These are phyloP conservation scores for Kodamaea fukazawae DNA, from an alignment of 805 yeast species.

Conservation along the genomic window DNA sequence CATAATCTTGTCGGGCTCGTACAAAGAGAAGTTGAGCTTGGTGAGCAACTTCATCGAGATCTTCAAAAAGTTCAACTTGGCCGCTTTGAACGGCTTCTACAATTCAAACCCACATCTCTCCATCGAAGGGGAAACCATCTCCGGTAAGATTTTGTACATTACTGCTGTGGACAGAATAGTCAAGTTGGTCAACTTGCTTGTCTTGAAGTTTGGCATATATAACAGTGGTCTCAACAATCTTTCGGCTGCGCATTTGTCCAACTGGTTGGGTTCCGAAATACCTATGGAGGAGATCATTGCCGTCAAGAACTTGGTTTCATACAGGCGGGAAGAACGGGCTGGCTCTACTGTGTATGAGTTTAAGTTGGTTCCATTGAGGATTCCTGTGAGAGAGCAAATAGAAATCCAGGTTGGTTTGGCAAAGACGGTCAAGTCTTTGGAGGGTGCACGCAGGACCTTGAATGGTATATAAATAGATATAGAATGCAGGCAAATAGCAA, in stretches of 20 bases:
- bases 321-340: background rate
- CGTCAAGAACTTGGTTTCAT: conserved; percentile 7
- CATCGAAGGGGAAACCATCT: no score
- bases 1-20: conserved; percentile 25
- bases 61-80: conserved; percentile 9
- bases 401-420: conserved; percentile 4
- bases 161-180: conserved; percentile 15
- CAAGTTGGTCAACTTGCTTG: conserved; percentile 12
- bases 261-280: conserved; percentile 1
- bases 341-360: background rate
- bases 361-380: background rate
- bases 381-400: background rate
- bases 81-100: conserved; percentile 4
- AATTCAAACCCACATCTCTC: conserved; percentile 2
- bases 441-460: background rate
- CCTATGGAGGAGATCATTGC: conserved; percentile 3
- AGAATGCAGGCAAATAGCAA: background rate
- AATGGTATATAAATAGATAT: background rate
- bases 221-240: conserved; percentile 18
- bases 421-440: conserved; percentile 2
- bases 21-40: conserved; percentile 27
- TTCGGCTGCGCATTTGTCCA: conserved; percentile 11
- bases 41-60: conserved; percentile 19
- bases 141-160: conserved; percentile 18
- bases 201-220: conserved; percentile 16